Percentiles rank a stretch among this genome's conserved stretches.
These are phyloP conservation scores for Heterobasidion parviporum DNA, from an alignment of 1,284 basidiomycete genomes.

Conservation along the genomic window DNA sequence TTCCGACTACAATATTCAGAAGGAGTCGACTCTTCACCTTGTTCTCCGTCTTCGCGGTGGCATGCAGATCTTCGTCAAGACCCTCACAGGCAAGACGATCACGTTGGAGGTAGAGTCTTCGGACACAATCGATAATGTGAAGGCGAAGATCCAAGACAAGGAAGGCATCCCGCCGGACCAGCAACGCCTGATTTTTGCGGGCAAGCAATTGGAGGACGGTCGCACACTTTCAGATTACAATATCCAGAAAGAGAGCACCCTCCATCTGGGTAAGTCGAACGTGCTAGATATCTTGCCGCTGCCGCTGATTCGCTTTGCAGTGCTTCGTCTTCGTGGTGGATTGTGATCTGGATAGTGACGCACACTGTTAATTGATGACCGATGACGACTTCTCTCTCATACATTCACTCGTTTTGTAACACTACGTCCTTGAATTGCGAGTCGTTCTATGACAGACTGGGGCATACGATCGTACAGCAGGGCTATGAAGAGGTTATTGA, in stretches of 20 bases:
- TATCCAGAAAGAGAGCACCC: slow-evolving; percentile 67
- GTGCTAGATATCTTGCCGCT: slow-evolving; percentile 19
- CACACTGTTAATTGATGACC: background rate
- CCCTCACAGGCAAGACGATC: slow-evolving; percentile 98
- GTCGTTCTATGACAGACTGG: too few relatives aligned
- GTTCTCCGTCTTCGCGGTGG: slow-evolving; percentile 95
- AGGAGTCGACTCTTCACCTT: slow-evolving; percentile 93
- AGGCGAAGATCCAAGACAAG: slow-evolving; percentile 95
- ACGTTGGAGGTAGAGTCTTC: slow-evolving; percentile 96
- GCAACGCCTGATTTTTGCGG: slow-evolving; percentile 96
- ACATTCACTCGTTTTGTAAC: background rate
- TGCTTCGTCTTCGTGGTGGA: slow-evolving; percentile 75
- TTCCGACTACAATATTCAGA: slow-evolving; percentile 92
- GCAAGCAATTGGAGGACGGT: slow-evolving; percentile 96
- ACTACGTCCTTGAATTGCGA: background rate
- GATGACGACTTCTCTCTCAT: background rate
- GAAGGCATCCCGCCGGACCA: slow-evolving; percentile 95
- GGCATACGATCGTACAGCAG: too few relatives aligned
- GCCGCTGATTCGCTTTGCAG: slow-evolving; percentile 34
- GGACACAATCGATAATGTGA: slow-evolving; percentile 97
- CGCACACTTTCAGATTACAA: slow-evolving; percentile 87
- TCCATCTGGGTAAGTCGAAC: slow-evolving; percentile 39
- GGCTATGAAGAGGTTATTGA: too few relatives aligned
- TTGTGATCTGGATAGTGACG: slow-evolving; percentile 18
- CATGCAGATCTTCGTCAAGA: slow-evolving; percentile 79